Conservation (phyloP, 177 flowering plant species). For the Vitis hybrid region DNA sequence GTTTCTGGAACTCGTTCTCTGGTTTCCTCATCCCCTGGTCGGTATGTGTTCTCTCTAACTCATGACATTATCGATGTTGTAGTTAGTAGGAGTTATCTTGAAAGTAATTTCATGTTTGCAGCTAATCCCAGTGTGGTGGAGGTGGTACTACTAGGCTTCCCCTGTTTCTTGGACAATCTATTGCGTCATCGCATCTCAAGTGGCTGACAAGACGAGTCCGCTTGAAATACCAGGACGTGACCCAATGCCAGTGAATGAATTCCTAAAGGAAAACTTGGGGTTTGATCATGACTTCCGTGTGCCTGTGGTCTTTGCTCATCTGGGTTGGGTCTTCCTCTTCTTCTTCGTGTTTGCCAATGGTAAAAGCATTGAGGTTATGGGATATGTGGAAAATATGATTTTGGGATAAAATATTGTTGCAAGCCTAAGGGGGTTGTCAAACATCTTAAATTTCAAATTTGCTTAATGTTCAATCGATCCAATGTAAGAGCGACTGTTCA, state of each 20-base stretch:
- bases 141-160: slow-evolving; percentile 86
- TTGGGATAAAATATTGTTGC: too few species aligned
- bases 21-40: slow-evolving; percentile 57
- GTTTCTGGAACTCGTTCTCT: slow-evolving; percentile 67
- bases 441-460: too few species aligned
- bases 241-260: slow-evolving; percentile 26
- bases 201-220: slow-evolving; percentile 37
- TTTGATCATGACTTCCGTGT: slow-evolving; percentile 55
- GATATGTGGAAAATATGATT: too few species aligned
- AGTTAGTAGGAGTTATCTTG: background rate
- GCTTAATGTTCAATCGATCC: too few species aligned
- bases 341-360: slow-evolving; percentile 19
- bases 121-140: slow-evolving; percentile 89
- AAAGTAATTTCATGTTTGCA: slow-evolving; percentile 26
- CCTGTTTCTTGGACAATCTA: slow-evolving; percentile 83
- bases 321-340: slow-evolving; percentile 59
- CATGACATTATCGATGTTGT: too few species aligned
- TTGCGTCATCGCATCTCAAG: slow-evolving; percentile 67
- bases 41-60: slow-evolving; percentile 24
- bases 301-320: slow-evolving; percentile 45
- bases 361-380: too few species aligned
- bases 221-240: slow-evolving; percentile 33
- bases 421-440: too few species aligned
- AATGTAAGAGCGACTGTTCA: too few species aligned
- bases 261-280: slow-evolving; percentile 41